A percentile compares a stretch with the other conserved stretches of the same genome.
Conservation (phyloP, 495 filamentous ascomycete species). For the Cercophora sp. region DNA sequence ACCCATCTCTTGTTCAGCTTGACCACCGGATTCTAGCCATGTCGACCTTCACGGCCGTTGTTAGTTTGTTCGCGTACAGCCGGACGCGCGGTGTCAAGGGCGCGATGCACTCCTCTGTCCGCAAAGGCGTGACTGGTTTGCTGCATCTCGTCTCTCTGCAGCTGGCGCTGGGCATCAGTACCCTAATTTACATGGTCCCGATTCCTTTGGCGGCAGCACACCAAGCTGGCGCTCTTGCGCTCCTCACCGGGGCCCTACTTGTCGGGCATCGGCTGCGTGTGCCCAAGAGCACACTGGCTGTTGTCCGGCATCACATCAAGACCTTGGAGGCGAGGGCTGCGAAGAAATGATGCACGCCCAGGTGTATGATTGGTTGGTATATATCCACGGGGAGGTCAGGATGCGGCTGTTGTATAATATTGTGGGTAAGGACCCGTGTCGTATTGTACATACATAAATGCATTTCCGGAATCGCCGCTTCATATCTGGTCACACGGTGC, state of each 20-base stretch:
- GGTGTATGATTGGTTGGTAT: too few relatives aligned
- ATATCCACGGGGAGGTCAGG: too few relatives aligned
- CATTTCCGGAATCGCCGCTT: too few relatives aligned
- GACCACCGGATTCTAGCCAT: constrained; percentile 91
- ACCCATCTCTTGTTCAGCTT: constrained; percentile 88
- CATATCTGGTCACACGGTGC: too few relatives aligned
- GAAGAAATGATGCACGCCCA: too few relatives aligned
- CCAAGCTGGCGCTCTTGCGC: constrained; percentile 83
- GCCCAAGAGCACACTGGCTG: constrained; percentile 42
- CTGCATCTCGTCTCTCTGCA: constrained; percentile 80
- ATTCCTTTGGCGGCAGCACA: constrained; percentile 83
- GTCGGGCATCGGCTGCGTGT: constrained; percentile 58
- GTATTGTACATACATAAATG: too few relatives aligned
- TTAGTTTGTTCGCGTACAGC: constrained; percentile 72
- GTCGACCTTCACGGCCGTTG: constrained; percentile 78
- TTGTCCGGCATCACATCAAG: too few relatives aligned
- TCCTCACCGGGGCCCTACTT: constrained; percentile 77
- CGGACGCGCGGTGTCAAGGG: constrained; percentile 60
- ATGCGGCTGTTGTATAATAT: too few relatives aligned
- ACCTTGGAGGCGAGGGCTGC: too few relatives aligned
- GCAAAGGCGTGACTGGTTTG: constrained; percentile 71
- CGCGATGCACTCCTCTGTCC: constrained; percentile 59
- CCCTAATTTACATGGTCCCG: constrained; percentile 88
- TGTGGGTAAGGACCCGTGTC: too few relatives aligned
- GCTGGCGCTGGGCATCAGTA: constrained; percentile 79